phyloP scores from a whole-genome alignment of 495 filamentous ascomycete genomes.

The Penicillium atrosanguineum region DNA sequence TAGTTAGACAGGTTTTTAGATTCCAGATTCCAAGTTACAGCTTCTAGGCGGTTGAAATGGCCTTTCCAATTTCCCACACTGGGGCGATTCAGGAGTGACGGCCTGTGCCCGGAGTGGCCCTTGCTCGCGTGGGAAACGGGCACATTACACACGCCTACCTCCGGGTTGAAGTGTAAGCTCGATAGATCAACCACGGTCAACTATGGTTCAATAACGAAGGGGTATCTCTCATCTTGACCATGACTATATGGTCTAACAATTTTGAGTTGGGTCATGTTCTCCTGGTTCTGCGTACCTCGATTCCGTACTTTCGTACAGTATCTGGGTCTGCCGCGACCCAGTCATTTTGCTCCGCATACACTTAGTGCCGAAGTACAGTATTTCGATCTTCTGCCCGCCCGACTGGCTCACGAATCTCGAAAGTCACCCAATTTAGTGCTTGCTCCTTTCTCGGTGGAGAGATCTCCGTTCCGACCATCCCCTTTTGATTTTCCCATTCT shows the following conservation, averaged over 20 bases:
- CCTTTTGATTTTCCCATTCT: neutral
- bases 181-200: slow-evolving; percentile 12
- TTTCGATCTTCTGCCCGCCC: slow-evolving; percentile 8
- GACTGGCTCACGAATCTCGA: slow-evolving; percentile 11
- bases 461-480: slow-evolving; percentile 9
- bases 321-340: slow-evolving; percentile 26
- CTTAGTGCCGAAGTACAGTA: slow-evolving; percentile 1
- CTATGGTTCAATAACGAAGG: neutral
- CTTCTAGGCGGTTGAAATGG: neutral
- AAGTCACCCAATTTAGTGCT: slow-evolving; percentile 21
- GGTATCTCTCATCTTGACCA: neutral
- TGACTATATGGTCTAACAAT: neutral
- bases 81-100: slow-evolving; percentile 6
- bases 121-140: slow-evolving; percentile 26
- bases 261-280: neutral
- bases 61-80: neutral
- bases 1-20: too few relatives aligned
- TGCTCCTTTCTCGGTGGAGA: slow-evolving; percentile 12
- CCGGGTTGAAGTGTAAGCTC: neutral
- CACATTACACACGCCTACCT: slow-evolving; percentile 15
- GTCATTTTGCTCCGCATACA: slow-evolving; percentile 29
- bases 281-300: neutral
- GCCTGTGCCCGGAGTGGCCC: slow-evolving; percentile 23
- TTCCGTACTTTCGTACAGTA: neutral
- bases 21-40: neutral